Percentiles rank a stretch among this genome's conserved stretches.
Conservation (phyloP, 2,329 filamentous ascomycete genomes). For the Colletotrichum magnum region DNA sequence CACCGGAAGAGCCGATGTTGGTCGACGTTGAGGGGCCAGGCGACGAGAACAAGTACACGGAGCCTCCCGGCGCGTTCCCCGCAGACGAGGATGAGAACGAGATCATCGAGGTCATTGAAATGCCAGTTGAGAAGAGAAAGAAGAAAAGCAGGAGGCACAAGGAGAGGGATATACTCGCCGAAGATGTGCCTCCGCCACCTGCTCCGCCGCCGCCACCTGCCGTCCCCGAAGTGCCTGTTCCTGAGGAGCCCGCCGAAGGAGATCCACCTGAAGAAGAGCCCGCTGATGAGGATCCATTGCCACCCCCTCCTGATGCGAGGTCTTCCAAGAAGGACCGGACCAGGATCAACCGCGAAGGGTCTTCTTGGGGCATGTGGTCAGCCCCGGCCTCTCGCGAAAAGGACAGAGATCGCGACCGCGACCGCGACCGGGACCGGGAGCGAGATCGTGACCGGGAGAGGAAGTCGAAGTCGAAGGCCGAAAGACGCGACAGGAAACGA, state of each 20-base stretch:
- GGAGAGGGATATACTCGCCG: constrained; percentile 51
- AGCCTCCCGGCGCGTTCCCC: constrained; percentile 72
- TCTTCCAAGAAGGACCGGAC: constrained; percentile 82
- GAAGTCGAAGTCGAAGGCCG: constrained; percentile 74
- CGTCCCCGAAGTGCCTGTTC: constrained; percentile 60
- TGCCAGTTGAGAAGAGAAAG: constrained; percentile 60
- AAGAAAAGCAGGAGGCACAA: constrained; percentile 61
- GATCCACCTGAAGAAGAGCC: constrained; percentile 5
- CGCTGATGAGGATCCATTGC: constrained; percentile 45
- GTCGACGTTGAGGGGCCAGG: constrained; percentile 44
- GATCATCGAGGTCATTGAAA: constrained; percentile 66
- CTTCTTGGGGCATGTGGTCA: constrained; percentile 84
- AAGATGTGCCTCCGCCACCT: constrained; percentile 50
- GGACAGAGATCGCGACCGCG: constrained; percentile 66
- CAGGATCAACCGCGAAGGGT: constrained; percentile 79
- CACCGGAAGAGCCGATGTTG: constrained; percentile 42
- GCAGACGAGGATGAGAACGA: constrained; percentile 65
- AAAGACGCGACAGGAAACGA: constrained; percentile 69
- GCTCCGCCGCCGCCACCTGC: constrained; percentile 61
- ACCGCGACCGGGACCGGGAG: constrained; percentile 45
- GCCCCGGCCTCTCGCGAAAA: constrained; percentile 60
- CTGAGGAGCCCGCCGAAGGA: constrained; percentile 16
- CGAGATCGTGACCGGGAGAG: constrained; percentile 34
- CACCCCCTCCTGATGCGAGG: constrained; percentile 69
- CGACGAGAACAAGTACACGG: constrained; percentile 50